Evolutionary conservation across 2,329 filamentous ascomycete species (phyloP).

Genomic region (Colletotrichum tofieldiae): DNA sequence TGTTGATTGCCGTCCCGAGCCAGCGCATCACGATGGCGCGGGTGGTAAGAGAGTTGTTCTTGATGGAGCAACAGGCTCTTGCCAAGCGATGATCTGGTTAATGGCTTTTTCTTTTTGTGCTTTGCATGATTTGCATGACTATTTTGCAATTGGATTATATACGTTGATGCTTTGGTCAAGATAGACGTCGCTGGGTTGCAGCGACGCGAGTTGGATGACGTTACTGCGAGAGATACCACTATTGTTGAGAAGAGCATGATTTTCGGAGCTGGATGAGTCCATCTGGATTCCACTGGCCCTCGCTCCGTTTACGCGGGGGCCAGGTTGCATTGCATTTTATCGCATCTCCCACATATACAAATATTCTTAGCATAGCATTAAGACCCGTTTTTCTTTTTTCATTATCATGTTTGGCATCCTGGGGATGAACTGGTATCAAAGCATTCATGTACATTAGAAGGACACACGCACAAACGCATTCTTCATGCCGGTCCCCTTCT

Average conservation of each 20-base stretch:
- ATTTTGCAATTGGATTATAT: conserved; percentile 3
- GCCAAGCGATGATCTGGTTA: conserved; percentile 33
- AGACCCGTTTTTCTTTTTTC: not conserved
- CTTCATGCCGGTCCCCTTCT: conserved; percentile 20
- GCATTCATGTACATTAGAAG: conserved; percentile 42
- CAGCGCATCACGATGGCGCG: conserved; percentile 70
- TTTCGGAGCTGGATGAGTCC: not conserved
- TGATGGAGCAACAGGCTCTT: conserved; percentile 33
- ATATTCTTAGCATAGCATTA: conserved; percentile 12
- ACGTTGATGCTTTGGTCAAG: not conserved
- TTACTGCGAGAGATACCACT: conserved; percentile 43
- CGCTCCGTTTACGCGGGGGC: conserved; percentile 2
- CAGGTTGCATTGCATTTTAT: conserved; percentile 1
- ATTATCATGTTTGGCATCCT: conserved; percentile 14
- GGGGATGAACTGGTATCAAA: conserved; percentile 40
- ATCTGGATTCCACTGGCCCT: not conserved
- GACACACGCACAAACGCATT: conserved; percentile 27
- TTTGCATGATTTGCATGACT: conserved; percentile 18
- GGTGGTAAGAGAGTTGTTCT: conserved; percentile 62
- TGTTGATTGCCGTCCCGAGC: conserved; percentile 67
- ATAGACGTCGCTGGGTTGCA: conserved; percentile 3
- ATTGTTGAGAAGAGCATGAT: conserved; percentile 26
- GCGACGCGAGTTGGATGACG: conserved; percentile 15
- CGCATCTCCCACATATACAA: conserved; percentile 12
- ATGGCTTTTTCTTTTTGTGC: conserved; percentile 4